Conservation (phyloP, 768 basidiomycete genomes). For the Lanmaoa pseudosensibilis region DNA sequence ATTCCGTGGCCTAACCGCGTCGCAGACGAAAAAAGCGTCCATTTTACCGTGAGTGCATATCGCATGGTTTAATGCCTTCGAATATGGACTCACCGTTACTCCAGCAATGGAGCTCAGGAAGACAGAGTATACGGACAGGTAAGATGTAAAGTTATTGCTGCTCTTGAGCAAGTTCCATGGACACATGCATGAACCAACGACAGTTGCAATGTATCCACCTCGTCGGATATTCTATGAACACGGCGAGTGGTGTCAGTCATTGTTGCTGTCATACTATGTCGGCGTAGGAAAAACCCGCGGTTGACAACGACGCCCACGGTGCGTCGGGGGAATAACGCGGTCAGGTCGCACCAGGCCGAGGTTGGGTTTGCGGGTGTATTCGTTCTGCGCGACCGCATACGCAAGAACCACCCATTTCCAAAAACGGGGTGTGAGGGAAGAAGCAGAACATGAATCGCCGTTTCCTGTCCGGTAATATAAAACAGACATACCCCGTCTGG, state of each 20-base stretch:
- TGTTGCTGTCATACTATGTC: background rate
- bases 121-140: conserved; percentile 79
- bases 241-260: background rate
- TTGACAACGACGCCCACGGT: conserved; percentile 46
- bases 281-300: background rate
- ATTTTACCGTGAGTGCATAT: background rate
- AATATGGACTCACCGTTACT: conserved; percentile 56
- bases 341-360: conserved; percentile 81
- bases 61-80: background rate
- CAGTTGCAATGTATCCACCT: conserved; percentile 80
- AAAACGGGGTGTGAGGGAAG: background rate
- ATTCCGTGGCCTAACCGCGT: conserved; percentile 62
- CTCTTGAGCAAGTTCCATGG: conserved; percentile 76
- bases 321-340: conserved; percentile 73
- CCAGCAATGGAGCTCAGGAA: conserved; percentile 81
- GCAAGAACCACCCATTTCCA: conserved; percentile 7
- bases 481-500: conserved; percentile 30
- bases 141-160: conserved; percentile 76
- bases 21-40: background rate
- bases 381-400: conserved; percentile 42
- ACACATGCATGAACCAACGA: conserved; percentile 72
- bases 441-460: conserved; percentile 15
- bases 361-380: conserved; percentile 84
- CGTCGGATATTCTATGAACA: conserved; percentile 68
- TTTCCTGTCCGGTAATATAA: conserved; percentile 5